Conservation (phyloP, 140 eudicot genomes). For the Flaveria floridana region DNA sequence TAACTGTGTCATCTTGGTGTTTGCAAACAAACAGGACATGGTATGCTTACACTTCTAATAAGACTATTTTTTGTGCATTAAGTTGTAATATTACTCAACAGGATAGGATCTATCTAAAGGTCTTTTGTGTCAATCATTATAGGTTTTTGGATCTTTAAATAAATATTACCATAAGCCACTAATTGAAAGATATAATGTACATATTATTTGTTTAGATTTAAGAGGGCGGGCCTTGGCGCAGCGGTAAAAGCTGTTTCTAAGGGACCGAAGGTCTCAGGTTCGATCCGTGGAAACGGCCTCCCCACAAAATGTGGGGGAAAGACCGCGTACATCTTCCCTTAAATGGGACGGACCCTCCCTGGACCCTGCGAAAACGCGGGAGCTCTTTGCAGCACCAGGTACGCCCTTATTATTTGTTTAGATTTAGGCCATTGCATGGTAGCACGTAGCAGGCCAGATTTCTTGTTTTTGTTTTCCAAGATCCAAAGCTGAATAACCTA, state of each 20-base stretch:
- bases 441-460: not conserved
- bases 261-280: no score
- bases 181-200: not conserved
- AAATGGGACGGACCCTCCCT: no score
- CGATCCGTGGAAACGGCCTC: no score
- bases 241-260: no score
- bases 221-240: no score
- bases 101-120: not conserved
- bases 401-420: not conserved
- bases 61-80: not conserved
- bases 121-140: not conserved
- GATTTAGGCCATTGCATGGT: not conserved
- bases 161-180: not conserved
- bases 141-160: not conserved
- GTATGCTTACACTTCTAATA: constrained; percentile 44
- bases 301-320: no score
- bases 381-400: no score
- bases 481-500: not conserved
- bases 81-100: constrained; percentile 9
- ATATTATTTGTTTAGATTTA: not conserved
- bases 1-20: constrained; percentile 91
- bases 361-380: no score
- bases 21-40: constrained; percentile 99
- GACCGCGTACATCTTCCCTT: no score
- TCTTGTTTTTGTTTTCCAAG: not conserved